These are phyloP conservation scores for Dimocarpus longan DNA, from an alignment of 345 rosid genomes.

Conservation along the genomic window DNA sequence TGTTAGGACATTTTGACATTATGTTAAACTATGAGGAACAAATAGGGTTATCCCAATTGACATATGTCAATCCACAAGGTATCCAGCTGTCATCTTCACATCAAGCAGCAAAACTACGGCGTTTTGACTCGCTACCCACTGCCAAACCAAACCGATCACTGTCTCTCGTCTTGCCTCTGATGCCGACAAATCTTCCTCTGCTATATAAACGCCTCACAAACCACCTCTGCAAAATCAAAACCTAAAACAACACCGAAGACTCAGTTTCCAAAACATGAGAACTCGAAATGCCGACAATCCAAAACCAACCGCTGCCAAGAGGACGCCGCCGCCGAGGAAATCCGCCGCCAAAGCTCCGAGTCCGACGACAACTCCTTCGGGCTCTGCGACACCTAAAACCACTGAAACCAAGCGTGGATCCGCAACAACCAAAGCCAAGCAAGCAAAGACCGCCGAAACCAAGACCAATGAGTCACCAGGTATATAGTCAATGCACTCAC, in stretches of 20 bases:
- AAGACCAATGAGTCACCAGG: conserved; percentile 37
- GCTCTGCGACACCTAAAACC: conserved; percentile 22
- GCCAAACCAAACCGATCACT: neutral
- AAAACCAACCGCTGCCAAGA: conserved; percentile 29
- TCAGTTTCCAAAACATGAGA: conserved; percentile 32
- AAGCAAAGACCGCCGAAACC: conserved; percentile 14
- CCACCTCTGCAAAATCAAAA: neutral
- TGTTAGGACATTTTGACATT: no score
- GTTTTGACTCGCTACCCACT: neutral
- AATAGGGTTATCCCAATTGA: no score
- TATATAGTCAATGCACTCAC: conserved; percentile 9
- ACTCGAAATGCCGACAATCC: conserved; percentile 32
- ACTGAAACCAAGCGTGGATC: conserved; percentile 26
- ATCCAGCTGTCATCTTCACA: no score
- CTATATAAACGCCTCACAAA: neutral
- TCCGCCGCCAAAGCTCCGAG: conserved; percentile 16
- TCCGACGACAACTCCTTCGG: conserved; percentile 1
- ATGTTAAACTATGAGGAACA: no score
- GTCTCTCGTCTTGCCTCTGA: neutral
- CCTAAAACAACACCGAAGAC: neutral
- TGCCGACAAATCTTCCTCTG: neutral
- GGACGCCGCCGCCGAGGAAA: conserved; percentile 45
- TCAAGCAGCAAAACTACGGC: neutral
- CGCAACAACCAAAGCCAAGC: conserved; percentile 29
- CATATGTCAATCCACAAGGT: no score